Percentiles rank a stretch among this genome's conserved stretches.
phyloP scores from a whole-genome alignment of 2,329 filamentous ascomycete genomes.

The Epicoccum nigrum region DNA sequence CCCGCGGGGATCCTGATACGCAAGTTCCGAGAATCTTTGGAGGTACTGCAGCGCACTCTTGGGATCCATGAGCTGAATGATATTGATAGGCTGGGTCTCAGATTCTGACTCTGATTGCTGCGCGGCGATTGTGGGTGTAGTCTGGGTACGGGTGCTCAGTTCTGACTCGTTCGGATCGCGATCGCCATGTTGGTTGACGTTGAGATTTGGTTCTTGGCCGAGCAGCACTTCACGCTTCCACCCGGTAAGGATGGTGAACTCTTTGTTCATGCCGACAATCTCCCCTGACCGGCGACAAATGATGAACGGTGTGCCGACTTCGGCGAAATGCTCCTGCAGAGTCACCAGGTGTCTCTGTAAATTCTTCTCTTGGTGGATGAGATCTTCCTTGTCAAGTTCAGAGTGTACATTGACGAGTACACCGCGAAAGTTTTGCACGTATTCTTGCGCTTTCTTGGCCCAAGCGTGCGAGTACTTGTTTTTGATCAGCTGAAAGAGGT shows the following conservation, averaged over 20 bases:
- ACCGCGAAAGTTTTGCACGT: conserved; percentile 86
- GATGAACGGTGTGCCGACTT: conserved; percentile 87
- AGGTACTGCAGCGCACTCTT: conserved; percentile 94
- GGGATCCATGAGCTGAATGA: conserved; percentile 91
- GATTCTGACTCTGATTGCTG: conserved; percentile 49
- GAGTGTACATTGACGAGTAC: conserved; percentile 92
- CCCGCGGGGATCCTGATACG: conserved; percentile 88
- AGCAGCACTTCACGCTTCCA: conserved; percentile 91
- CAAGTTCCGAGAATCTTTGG: conserved; percentile 90
- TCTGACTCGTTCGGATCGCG: conserved; percentile 45
- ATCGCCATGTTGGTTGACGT: conserved; percentile 74
- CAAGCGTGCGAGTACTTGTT: conserved; percentile 79
- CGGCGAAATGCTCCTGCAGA: conserved; percentile 88
- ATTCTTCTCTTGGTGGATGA: conserved; percentile 97
- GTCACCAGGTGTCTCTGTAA: conserved; percentile 92
- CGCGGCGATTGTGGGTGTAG: conserved; percentile 53
- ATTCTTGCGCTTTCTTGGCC: conserved; percentile 81
- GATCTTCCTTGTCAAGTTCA: conserved; percentile 83
- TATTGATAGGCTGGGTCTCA: conserved; percentile 76
- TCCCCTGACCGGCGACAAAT: conserved; percentile 92
- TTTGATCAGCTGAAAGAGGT: conserved; percentile 79
- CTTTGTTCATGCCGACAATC: conserved; percentile 93
- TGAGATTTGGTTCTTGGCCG: conserved; percentile 84
- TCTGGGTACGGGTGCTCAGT: conserved; percentile 47
- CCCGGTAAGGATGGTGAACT: conserved; percentile 93